phyloP scores from a whole-genome alignment of 2,329 filamentous ascomycete species.

The Diplodia sapinea region DNA sequence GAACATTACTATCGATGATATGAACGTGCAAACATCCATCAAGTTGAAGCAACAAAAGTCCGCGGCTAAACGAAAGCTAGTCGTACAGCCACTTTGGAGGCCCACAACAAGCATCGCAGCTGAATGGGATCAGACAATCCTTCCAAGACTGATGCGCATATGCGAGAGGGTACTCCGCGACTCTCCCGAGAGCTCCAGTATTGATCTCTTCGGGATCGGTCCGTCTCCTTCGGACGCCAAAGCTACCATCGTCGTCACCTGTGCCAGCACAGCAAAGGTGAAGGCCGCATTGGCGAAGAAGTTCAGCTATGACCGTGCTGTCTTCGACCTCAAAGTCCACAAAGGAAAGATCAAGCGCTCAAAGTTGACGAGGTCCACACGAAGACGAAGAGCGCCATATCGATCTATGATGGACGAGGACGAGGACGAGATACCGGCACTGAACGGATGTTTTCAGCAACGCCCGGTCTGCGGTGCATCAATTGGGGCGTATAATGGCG shows the following conservation, averaged over 20 bases:
- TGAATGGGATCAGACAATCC: constrained; percentile 73
- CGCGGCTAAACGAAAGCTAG: constrained; percentile 41
- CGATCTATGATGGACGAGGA: constrained; percentile 49
- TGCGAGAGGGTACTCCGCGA: constrained; percentile 74
- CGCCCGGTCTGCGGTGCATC: constrained; percentile 84
- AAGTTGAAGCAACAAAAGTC: constrained; percentile 26
- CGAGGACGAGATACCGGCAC: constrained; percentile 48
- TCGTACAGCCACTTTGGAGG: constrained; percentile 51
- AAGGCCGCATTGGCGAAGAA: constrained; percentile 73
- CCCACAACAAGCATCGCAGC: constrained; percentile 69
- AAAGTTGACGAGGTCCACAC: constrained; percentile 50
- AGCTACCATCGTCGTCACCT: constrained; percentile 78
- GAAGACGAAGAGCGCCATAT: constrained; percentile 44
- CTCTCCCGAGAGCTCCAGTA: constrained; percentile 76
- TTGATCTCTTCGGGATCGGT: constrained; percentile 76
- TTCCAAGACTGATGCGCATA: constrained; percentile 74
- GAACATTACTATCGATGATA: constrained; percentile 7
- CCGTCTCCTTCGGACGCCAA: constrained; percentile 68
- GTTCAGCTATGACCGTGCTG: constrained; percentile 69
- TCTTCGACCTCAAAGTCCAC: constrained; percentile 73
- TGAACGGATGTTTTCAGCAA: constrained; percentile 79
- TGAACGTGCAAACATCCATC: constrained; percentile 16
- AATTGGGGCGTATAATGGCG: constrained; percentile 86
- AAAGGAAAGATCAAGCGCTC: constrained; percentile 71
- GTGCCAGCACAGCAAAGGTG: constrained; percentile 75